These are phyloP conservation scores for Trichoderma sp. DNA, from an alignment of 2,329 filamentous ascomycete genomes.

Conservation along the genomic window DNA sequence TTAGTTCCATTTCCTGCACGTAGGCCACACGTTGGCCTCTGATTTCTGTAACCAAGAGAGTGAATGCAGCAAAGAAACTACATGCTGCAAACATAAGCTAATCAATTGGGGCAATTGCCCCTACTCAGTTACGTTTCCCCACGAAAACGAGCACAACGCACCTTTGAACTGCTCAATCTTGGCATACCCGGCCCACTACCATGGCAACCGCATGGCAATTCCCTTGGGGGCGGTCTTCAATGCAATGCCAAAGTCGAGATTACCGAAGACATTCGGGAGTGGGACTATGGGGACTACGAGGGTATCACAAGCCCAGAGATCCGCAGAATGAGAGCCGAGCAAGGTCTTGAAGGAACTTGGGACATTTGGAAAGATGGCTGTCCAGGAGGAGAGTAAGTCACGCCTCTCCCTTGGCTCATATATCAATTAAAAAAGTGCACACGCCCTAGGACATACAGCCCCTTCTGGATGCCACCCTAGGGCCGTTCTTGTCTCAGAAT, in stretches of 20 bases:
- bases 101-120: not conserved
- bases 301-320: slow-evolving; percentile 74
- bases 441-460: not conserved
- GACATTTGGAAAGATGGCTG: slow-evolving; percentile 91
- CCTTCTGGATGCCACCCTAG: not conserved
- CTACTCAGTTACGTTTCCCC: slow-evolving; percentile 74
- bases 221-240: slow-evolving; percentile 38
- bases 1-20: not conserved
- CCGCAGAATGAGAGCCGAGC: slow-evolving; percentile 51
- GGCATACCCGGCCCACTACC: slow-evolving; percentile 67
- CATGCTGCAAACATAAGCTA: not conserved
- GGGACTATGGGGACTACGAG: slow-evolving; percentile 88
- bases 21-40: not conserved
- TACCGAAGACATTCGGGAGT: slow-evolving; percentile 73
- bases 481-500: slow-evolving; percentile 16
- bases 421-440: not conserved
- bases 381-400: slow-evolving; percentile 74
- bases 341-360: slow-evolving; percentile 62
- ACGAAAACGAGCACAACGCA: slow-evolving; percentile 77
- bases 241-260: slow-evolving; percentile 64
- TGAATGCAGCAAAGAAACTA: not conserved
- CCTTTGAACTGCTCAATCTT: slow-evolving; percentile 83
- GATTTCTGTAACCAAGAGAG: not conserved
- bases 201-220: slow-evolving; percentile 57
- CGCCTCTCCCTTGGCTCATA: not conserved